These are phyloP conservation scores for Coemansia umbellata DNA, from an alignment of 192 early-diverging fungal genomes.

Conservation along the genomic window DNA sequence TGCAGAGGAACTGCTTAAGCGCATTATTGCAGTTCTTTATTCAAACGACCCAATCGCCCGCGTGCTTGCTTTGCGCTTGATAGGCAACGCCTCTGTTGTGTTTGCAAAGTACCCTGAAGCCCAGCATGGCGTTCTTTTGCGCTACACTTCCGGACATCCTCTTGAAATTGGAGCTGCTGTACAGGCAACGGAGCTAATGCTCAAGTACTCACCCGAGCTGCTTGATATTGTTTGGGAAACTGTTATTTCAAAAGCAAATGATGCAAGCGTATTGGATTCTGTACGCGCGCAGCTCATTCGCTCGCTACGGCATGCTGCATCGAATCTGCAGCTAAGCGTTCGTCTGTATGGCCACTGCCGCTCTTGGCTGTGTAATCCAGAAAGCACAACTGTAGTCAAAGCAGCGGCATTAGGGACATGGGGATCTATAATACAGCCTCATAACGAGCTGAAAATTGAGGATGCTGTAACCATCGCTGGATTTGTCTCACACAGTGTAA, in stretches of 20 bases:
- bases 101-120: slow-evolving; percentile 49
- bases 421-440: slow-evolving; percentile 30
- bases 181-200: slow-evolving; percentile 42
- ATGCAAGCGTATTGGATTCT: slow-evolving; percentile 18
- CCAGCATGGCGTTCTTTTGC: slow-evolving; percentile 50
- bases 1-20: slow-evolving; percentile 46
- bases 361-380: slow-evolving; percentile 19
- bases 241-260: slow-evolving; percentile 30
- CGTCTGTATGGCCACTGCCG: slow-evolving; percentile 35
- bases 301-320: slow-evolving; percentile 44
- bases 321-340: slow-evolving; percentile 37
- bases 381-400: slow-evolving; percentile 17
- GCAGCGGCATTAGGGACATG: slow-evolving; percentile 30
- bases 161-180: slow-evolving; percentile 50
- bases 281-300: slow-evolving; percentile 41
- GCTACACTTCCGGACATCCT: slow-evolving; percentile 46
- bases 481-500: slow-evolving; percentile 12
- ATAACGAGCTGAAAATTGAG: slow-evolving; percentile 29
- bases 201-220: slow-evolving; percentile 47
- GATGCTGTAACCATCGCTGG: slow-evolving; percentile 31
- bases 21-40: slow-evolving; percentile 46
- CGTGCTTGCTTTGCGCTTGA: slow-evolving; percentile 41
- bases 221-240: slow-evolving; percentile 49
- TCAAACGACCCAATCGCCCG: slow-evolving; percentile 53
- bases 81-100: slow-evolving; percentile 46